Conservation (phyloP, 305 asterid species). For the Solanum aculeatissimum region DNA sequence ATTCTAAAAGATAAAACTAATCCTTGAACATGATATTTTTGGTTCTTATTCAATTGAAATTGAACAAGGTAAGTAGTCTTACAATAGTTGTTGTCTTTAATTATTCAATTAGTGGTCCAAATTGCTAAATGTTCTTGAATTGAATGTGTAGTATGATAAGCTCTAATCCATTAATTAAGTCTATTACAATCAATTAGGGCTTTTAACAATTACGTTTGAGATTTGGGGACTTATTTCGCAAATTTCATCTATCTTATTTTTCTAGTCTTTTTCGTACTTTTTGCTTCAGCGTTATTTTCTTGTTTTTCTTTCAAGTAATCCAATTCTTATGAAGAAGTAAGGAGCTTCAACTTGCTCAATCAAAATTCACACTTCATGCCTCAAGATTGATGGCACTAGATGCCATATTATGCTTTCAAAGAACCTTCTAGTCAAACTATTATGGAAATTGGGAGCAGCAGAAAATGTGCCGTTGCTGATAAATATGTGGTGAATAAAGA, state of each 20-base stretch:
- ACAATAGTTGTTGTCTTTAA: no score
- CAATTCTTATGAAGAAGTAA: not conserved
- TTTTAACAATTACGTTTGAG: not conserved
- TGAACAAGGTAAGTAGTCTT: not conserved
- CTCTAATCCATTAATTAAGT: not conserved
- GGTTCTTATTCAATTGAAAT: not conserved
- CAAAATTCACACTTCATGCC: not conserved
- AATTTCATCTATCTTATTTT: not conserved
- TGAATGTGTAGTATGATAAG: not conserved
- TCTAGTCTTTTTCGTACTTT: no score
- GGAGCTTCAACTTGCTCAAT: not conserved
- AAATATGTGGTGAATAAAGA: not conserved
- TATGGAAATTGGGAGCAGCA: not conserved
- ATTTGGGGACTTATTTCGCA: not conserved
- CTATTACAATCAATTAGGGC: not conserved
- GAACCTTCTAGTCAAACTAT: not conserved
- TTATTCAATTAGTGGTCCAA: no score
- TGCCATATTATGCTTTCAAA: not conserved
- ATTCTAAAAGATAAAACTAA: no score
- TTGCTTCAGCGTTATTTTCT: not conserved
- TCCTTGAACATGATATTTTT: no score
- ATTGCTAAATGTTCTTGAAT: no score
- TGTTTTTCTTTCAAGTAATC: not conserved
- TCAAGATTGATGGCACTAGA: not conserved
- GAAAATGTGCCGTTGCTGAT: not conserved